Evolutionary conservation across 2,329 filamentous ascomycete genomes (phyloP).

Genomic region (Septoria linicola): DNA sequence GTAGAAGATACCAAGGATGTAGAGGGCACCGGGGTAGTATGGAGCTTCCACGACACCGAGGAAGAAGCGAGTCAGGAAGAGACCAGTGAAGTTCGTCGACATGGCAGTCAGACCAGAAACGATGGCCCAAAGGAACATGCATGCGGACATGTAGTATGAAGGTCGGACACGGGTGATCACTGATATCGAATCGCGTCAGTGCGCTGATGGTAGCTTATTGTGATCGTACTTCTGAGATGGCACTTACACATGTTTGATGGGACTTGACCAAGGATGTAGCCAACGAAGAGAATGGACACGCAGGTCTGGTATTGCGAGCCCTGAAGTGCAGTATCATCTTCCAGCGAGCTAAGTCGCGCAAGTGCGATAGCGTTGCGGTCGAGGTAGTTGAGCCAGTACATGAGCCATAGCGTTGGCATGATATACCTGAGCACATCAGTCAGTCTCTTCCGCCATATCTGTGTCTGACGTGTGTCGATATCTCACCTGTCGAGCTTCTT

Average conservation of each 20-base stretch:
- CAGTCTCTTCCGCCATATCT: neutral
- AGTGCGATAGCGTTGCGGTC: slow-evolving; percentile 49
- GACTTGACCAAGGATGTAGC: slow-evolving; percentile 44
- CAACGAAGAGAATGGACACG: slow-evolving; percentile 40
- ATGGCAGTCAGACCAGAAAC: slow-evolving; percentile 30
- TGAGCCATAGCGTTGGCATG: slow-evolving; percentile 25
- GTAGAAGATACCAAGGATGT: slow-evolving; percentile 72
- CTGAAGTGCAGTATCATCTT: slow-evolving; percentile 44
- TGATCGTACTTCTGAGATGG: no score
- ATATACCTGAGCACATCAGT: slow-evolving; percentile 6
- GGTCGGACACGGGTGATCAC: slow-evolving; percentile 39
- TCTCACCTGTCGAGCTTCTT: slow-evolving; percentile 35
- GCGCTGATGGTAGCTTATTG: no score
- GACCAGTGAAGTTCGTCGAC: slow-evolving; percentile 28
- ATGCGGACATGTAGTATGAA: slow-evolving; percentile 44
- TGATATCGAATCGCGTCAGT: no score
- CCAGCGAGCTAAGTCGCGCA: slow-evolving; percentile 41
- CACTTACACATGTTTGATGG: slow-evolving; percentile 44
- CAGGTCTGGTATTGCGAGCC: slow-evolving; percentile 44
- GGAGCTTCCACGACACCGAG: slow-evolving; percentile 24
- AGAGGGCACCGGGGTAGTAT: slow-evolving; percentile 43
- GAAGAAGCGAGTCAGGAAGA: slow-evolving; percentile 28
- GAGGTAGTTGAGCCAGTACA: slow-evolving; percentile 35
- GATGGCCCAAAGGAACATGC: slow-evolving; percentile 39
- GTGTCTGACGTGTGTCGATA: slow-evolving; percentile 16